These are phyloP conservation scores for Scedosporium apiospermum DNA, from an alignment of 2,329 filamentous ascomycete genomes.

Conservation along the genomic window DNA sequence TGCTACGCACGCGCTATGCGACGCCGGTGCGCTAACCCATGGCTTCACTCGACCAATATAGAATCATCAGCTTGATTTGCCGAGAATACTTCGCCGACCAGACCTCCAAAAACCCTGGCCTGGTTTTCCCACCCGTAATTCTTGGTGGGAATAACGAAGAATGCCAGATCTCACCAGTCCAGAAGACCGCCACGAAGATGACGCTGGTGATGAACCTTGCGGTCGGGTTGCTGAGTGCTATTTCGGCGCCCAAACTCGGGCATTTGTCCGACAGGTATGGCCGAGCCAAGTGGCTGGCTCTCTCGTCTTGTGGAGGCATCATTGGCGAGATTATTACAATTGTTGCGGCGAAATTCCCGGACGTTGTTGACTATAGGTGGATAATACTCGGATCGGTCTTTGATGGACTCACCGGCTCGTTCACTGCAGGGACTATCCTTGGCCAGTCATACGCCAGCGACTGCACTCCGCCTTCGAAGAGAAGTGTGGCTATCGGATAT, in stretches of 20 bases:
- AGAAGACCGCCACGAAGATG: constrained; percentile 67
- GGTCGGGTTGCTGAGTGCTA: constrained; percentile 66
- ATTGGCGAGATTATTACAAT: constrained; percentile 68
- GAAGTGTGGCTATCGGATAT: constrained; percentile 78
- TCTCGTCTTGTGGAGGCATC: constrained; percentile 67
- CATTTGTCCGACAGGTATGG: constrained; percentile 81
- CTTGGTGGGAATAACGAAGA: constrained; percentile 65
- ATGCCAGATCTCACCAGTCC: constrained; percentile 71
- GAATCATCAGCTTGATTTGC: constrained; percentile 74
- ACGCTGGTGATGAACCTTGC: constrained; percentile 66
- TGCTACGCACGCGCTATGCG: neutral
- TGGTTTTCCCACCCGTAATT: constrained; percentile 53
- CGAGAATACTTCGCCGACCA: constrained; percentile 69
- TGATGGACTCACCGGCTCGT: constrained; percentile 81
- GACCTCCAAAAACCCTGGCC: constrained; percentile 45
- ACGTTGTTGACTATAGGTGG: constrained; percentile 65
- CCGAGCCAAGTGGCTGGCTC: constrained; percentile 61
- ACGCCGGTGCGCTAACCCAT: neutral
- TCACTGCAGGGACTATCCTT: constrained; percentile 68
- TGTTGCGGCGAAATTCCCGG: constrained; percentile 64
- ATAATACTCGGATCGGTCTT: constrained; percentile 66
- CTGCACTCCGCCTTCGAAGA: constrained; percentile 69
- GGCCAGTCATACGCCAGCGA: constrained; percentile 84
- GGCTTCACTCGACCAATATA: constrained; percentile 16
- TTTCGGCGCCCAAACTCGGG: constrained; percentile 75